phyloP scores from a whole-genome alignment of 176 grass and related monocot species.

The Oryza glumipatula region DNA sequence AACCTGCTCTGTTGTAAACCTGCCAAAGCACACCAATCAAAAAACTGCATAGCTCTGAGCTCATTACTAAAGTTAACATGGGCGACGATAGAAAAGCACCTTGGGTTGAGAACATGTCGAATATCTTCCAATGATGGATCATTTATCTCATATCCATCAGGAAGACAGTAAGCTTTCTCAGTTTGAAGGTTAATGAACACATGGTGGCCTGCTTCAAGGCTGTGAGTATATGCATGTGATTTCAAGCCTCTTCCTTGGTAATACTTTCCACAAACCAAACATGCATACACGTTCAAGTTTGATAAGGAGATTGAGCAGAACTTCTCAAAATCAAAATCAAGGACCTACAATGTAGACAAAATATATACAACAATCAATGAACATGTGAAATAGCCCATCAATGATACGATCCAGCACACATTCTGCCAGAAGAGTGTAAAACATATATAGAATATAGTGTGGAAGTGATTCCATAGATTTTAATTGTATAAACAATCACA shows the following conservation, averaged over 20 bases:
- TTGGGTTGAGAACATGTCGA: conserved; percentile 95
- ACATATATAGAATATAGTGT: neutral
- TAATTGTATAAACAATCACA: neutral
- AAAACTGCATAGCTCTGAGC: neutral
- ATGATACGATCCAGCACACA: neutral
- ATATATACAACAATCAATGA: neutral
- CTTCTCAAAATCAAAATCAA: conserved; percentile 99
- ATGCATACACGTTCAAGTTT: conserved; percentile 97
- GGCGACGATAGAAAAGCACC: conserved; percentile 42
- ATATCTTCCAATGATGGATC: conserved; percentile 92
- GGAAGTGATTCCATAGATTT: neutral
- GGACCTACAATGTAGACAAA: conserved; percentile 58
- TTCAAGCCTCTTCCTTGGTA: conserved; percentile 99
- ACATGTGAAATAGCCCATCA: neutral
- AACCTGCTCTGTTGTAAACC: conserved; percentile 84
- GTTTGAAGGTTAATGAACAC: conserved; percentile 98
- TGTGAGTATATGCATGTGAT: conserved; percentile 98
- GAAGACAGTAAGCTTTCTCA: conserved; percentile 96
- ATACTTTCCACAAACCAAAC: conserved; percentile 98
- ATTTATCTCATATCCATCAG: conserved; percentile 97
- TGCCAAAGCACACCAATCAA: conserved; percentile 43
- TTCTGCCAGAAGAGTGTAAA: neutral
- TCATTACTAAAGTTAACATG: neutral
- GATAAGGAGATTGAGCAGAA: conserved; percentile 98
- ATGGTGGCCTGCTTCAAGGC: conserved; percentile 94